phyloP scores from a whole-genome alignment of 169 alveolate species.

The Cryptosporidium ryanae region DNA sequence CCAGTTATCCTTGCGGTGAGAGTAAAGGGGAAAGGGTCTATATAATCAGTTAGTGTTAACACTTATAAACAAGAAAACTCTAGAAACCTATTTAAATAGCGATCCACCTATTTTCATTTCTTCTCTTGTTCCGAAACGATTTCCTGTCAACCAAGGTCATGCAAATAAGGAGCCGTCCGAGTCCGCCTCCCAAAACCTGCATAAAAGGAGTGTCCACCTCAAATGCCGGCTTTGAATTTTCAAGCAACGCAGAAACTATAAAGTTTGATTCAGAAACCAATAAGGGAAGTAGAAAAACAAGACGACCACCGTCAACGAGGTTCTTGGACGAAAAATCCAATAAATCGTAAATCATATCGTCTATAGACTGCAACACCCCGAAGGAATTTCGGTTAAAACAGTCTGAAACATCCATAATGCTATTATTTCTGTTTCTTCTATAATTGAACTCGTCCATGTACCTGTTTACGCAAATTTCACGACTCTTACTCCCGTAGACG shows the following conservation, averaged over 20 bases:
- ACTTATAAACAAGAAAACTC: too few species aligned
- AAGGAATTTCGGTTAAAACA: neutral
- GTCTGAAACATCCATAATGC: neutral
- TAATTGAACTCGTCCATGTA: slow-evolving; percentile 19
- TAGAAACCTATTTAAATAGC: too few species aligned
- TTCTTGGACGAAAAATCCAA: slow-evolving; percentile 78
- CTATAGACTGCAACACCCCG: slow-evolving; percentile 33
- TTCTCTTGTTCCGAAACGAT: neutral
- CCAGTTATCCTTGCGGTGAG: too few species aligned
- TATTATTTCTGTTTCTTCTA: neutral
- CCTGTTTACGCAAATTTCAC: neutral
- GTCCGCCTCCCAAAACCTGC: slow-evolving; percentile 66
- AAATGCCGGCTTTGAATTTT: neutral
- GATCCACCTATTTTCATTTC: too few species aligned
- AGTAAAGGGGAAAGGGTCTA: too few species aligned
- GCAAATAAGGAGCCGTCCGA: slow-evolving; percentile 39
- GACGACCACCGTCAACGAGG: slow-evolving; percentile 83
- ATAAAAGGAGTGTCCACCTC: slow-evolving; percentile 29
- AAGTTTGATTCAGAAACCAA: slow-evolving; percentile 1
- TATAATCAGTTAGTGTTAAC: too few species aligned
- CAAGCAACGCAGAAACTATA: slow-evolving; percentile 4
- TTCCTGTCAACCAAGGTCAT: slow-evolving; percentile 30
- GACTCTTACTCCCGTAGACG: neutral
- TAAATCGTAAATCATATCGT: slow-evolving; percentile 74
- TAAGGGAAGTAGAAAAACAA: slow-evolving; percentile 85